phyloP scores from a whole-genome alignment of 2,329 filamentous ascomycete genomes.

The Xylaria sp. region DNA sequence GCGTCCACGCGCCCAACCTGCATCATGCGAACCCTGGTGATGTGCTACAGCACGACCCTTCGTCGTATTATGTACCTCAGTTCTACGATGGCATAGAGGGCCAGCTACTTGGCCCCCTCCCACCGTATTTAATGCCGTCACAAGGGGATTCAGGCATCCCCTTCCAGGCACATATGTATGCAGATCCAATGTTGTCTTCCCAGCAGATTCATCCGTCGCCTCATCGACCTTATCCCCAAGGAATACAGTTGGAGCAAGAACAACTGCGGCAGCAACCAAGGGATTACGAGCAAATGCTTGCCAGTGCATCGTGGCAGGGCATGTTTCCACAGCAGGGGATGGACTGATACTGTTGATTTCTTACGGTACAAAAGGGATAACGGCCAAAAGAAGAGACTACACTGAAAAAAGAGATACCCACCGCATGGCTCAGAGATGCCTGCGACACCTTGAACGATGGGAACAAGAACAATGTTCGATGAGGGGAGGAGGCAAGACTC shows the following conservation, averaged over 20 bases:
- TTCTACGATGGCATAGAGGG: slow-evolving; percentile 75
- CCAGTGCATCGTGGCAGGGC: slow-evolving; percentile 49
- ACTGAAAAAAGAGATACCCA: slow-evolving; percentile 44
- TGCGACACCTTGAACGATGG: slow-evolving; percentile 23
- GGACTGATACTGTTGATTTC: slow-evolving; percentile 40
- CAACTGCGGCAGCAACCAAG: slow-evolving; percentile 52
- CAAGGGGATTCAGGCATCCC: slow-evolving; percentile 56
- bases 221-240: slow-evolving; percentile 45
- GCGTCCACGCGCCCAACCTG: slow-evolving; percentile 49
- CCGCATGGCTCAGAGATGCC: slow-evolving; percentile 35
- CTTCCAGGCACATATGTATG: slow-evolving; percentile 58
- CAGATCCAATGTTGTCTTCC: slow-evolving; percentile 56
- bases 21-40: slow-evolving; percentile 47
- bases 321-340: slow-evolving; percentile 47
- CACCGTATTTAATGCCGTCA: slow-evolving; percentile 74
- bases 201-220: slow-evolving; percentile 50
- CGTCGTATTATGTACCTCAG: slow-evolving; percentile 63
- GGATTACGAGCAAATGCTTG: slow-evolving; percentile 63
- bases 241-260: slow-evolving; percentile 41
- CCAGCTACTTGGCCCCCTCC: slow-evolving; percentile 75
- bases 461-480: slow-evolving; percentile 4
- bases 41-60: slow-evolving; percentile 49
- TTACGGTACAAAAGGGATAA: slow-evolving; percentile 7
- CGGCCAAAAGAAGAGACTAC: slow-evolving; percentile 21
- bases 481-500: slow-evolving; percentile 14